Evolutionary conservation across 495 filamentous ascomycete genomes (phyloP).

Genomic region (Penicillium longicatenatum): DNA sequence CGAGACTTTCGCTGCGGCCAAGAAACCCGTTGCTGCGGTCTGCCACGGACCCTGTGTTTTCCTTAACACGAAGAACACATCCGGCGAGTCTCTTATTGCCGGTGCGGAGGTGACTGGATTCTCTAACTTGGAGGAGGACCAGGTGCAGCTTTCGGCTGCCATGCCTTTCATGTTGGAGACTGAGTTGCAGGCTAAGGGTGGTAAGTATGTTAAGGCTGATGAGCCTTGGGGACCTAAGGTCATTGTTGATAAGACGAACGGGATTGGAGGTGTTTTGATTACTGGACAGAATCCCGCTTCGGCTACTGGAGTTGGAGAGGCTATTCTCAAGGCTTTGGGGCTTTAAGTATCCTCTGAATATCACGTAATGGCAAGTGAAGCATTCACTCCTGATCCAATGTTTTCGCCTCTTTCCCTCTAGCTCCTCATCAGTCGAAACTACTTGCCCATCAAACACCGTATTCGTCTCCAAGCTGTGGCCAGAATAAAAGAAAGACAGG

Average conservation of each 20-base stretch:
- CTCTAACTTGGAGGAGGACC: conserved; percentile 67
- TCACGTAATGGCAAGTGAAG: too few species aligned
- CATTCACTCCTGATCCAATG: too few species aligned
- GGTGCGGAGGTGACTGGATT: conserved; percentile 67
- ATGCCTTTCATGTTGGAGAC: conserved; percentile 71
- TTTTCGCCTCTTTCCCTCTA: too few species aligned
- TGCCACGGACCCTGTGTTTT: conserved; percentile 71
- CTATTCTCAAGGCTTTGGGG: conserved; percentile 41
- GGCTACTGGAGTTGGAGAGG: conserved; percentile 60
- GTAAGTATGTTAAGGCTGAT: conserved; percentile 58
- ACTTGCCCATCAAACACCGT: too few species aligned
- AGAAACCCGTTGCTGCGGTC: conserved; percentile 65
- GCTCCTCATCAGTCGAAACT: too few species aligned
- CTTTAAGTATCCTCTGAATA: conserved; percentile 24
- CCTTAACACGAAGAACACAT: conserved; percentile 53
- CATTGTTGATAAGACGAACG: conserved; percentile 48
- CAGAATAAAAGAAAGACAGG: too few species aligned
- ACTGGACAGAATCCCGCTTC: conserved; percentile 77
- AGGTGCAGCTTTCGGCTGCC: conserved; percentile 39
- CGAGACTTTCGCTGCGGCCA: conserved; percentile 59
- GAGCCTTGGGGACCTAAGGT: conserved; percentile 62
- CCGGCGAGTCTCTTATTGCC: conserved; percentile 53
- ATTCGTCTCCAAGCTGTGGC: too few species aligned
- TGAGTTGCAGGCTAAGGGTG: conserved; percentile 53
- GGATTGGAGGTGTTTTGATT: conserved; percentile 55